A percentile compares a stretch with the other conserved stretches of the same genome.
These are phyloP conservation scores for Penicillium corylophilum DNA, from an alignment of 2,329 filamentous ascomycete species.

Conservation along the genomic window DNA sequence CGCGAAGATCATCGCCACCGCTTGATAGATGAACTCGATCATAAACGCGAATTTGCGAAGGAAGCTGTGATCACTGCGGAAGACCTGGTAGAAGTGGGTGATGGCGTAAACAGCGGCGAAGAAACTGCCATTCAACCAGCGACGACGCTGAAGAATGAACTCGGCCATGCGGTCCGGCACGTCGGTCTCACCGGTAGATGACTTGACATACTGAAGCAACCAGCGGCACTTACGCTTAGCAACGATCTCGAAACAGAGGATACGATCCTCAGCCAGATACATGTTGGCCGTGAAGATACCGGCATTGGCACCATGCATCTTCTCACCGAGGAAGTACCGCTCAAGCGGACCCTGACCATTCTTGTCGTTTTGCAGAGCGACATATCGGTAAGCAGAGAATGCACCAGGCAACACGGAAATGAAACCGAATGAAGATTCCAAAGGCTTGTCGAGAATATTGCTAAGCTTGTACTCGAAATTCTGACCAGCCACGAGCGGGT, in stretches of 20 bases:
- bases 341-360: conserved; percentile 87
- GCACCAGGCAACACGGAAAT: conserved; percentile 95
- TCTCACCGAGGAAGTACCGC: conserved; percentile 96
- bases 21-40: conserved; percentile 91
- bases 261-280: conserved; percentile 54
- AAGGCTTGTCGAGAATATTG: conserved; percentile 95
- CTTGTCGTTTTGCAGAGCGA: conserved; percentile 95
- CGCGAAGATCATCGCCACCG: conserved; percentile 92
- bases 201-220: conserved; percentile 98
- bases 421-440: conserved; percentile 97
- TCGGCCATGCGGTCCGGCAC: conserved; percentile 93
- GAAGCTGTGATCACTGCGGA: conserved; percentile 85
- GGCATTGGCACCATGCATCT: conserved; percentile 86
- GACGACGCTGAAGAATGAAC: conserved; percentile 89
- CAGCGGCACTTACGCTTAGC: conserved; percentile 96
- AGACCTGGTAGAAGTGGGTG: conserved; percentile 93
- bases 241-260: conserved; percentile 72
- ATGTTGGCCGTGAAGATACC: conserved; percentile 95
- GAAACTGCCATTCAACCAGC: conserved; percentile 98
- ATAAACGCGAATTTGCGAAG: conserved; percentile 86
- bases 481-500: conserved; percentile 90
- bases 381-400: conserved; percentile 95
- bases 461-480: conserved; percentile 99
- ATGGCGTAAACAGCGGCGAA: conserved; percentile 96
- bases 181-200: conserved; percentile 92